These are phyloP conservation scores for Setaria viridis DNA, from an alignment of 202 grass and related monocot genomes.

Conservation along the genomic window DNA sequence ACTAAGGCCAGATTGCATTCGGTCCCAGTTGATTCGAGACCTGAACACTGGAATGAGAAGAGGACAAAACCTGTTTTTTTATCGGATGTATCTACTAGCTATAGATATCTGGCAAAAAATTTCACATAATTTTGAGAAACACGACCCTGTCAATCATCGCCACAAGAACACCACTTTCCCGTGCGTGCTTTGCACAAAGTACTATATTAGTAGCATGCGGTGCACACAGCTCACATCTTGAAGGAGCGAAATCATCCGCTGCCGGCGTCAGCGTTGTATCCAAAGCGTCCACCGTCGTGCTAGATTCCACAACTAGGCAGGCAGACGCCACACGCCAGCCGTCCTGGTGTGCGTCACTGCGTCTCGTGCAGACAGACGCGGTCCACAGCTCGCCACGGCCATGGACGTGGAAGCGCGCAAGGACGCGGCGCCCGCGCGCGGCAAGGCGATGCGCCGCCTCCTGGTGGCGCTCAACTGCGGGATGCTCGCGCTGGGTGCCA, in stretches of 20 bases:
- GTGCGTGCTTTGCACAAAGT: neutral
- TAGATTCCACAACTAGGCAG: slow-evolving; percentile 27
- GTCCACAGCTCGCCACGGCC: neutral
- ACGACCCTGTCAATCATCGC: neutral
- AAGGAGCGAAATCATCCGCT: neutral
- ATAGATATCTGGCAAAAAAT: neutral
- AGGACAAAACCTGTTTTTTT: neutral
- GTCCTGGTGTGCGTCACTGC: neutral
- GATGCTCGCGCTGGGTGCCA: slow-evolving; percentile 66
- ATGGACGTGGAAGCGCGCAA: slow-evolving; percentile 66
- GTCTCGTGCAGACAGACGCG: neutral
- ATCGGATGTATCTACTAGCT: neutral
- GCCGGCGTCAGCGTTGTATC: slow-evolving; percentile 29
- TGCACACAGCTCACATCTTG: neutral
- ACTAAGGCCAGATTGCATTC: no score
- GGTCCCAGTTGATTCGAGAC: no score
- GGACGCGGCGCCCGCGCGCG: neutral
- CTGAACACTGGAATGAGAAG: neutral
- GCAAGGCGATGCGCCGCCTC: slow-evolving; percentile 42
- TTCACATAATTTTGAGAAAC: neutral
- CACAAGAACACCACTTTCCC: neutral
- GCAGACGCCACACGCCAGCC: slow-evolving; percentile 11
- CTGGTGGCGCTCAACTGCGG: slow-evolving; percentile 66
- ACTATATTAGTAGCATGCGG: neutral
- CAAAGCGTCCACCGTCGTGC: slow-evolving; percentile 2